Evolutionary conservation across 371 early-diverging fungal genomes (phyloP), one percentile per base, ranked within the genome.

Genomic region (Mortierella sp.): DNA sequence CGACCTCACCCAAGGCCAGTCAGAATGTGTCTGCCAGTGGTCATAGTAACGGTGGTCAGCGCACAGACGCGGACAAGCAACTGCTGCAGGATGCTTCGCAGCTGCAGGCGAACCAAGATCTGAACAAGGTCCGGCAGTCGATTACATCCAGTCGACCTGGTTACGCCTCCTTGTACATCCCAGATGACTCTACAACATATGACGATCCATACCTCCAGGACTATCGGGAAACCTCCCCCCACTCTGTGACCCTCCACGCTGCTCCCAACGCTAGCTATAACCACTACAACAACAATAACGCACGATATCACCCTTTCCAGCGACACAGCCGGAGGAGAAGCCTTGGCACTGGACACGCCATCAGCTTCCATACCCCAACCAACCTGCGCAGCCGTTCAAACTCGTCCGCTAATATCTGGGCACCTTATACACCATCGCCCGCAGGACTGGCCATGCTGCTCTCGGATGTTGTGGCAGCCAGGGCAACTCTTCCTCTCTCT

Each of bases 81-180:
- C 57, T 24, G 8, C 24, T 26, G 48, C 14, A 45, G 3, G 48
- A 55, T 1, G 65, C 44, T 28, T 71, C 42, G 2, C 57, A 70
- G 7, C 14, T 65, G 44, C 79, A 79, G 63, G 82, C 79, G 34
- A 77, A 63, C 28, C 83, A 80, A 54, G 87, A 86, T 73, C 31
- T 82, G 38, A 74, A 52, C 34, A 86, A 80, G 55, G 34, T 86
- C 78, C 60, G 45, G 42, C 78, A 82, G 38, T 86, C 87, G 58
- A 86, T 86, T 45, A 76, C 75, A 63, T 86, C 87, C 47, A 74
- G 78, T 21, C 72, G 87, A 45, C 78, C 76, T 26, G 68, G 83
- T 5, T 86, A 86, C 75, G 65, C 78, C n/a, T 72, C 60, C 50
- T 73, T 77, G 38, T 68, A 24, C 60, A 52, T 74, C 13, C 58